Percentiles rank a stretch among this genome's conserved stretches.
phyloP scores from a whole-genome alignment of 2,329 filamentous ascomycete genomes.

The Curvularia eragrostidis region DNA sequence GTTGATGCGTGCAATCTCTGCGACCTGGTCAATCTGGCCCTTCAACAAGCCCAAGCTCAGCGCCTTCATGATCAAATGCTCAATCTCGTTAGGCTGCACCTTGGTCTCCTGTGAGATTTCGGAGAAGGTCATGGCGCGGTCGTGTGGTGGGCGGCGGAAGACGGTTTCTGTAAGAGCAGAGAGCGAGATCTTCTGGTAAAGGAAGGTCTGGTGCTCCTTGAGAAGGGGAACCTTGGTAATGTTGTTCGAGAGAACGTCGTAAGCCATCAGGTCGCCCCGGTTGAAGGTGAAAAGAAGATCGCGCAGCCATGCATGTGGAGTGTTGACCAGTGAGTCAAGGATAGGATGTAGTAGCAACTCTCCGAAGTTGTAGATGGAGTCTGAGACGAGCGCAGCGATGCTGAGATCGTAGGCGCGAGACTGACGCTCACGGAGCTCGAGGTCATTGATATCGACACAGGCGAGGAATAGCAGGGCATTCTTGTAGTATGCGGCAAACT shows the following conservation, averaged over 20 bases:
- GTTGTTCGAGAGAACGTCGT: constrained; percentile 81
- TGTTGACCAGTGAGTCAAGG: constrained; percentile 79
- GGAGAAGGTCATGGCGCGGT: constrained; percentile 90
- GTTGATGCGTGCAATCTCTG: constrained; percentile 90
- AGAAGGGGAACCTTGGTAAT: constrained; percentile 82
- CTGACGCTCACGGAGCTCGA: constrained; percentile 77
- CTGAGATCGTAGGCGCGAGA: constrained; percentile 89
- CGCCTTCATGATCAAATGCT: constrained; percentile 99
- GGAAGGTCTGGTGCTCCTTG: constrained; percentile 77
- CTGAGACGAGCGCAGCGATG: constrained; percentile 89
- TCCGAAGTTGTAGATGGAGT: constrained; percentile 98
- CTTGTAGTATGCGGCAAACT: constrained; percentile 96
- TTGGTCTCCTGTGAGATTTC: constrained; percentile 93
- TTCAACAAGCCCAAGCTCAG: constrained; percentile 87
- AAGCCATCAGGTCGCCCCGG: constrained; percentile 86
- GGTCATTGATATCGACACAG: constrained; percentile 82
- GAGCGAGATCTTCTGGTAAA: constrained; percentile 98
- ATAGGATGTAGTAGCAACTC: constrained; percentile 98
- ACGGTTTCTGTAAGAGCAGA: constrained; percentile 93
- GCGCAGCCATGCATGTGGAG: constrained; percentile 84
- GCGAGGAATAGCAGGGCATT: constrained; percentile 97
- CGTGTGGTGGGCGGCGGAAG: constrained; percentile 93
- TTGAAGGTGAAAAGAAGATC: constrained; percentile 98
- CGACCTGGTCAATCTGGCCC: constrained; percentile 96
- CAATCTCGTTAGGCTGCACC: constrained; percentile 88